Evolutionary conservation across 1,284 basidiomycete species (phyloP).

Genomic region (Malassezia sympodialis): DNA sequence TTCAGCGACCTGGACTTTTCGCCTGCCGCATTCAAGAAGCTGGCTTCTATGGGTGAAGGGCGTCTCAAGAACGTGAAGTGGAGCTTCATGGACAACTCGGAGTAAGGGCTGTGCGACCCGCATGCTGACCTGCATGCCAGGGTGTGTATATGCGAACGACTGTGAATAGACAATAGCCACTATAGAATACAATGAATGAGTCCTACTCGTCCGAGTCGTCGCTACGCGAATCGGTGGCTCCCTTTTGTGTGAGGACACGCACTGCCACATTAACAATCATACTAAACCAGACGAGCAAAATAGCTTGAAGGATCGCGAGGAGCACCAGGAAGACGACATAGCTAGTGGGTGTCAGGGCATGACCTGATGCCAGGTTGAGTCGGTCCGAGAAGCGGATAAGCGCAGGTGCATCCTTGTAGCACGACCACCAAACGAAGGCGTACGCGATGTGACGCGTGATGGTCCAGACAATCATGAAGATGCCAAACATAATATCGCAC

Average conservation of each 20-base stretch:
- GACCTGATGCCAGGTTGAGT: conserved; percentile 9
- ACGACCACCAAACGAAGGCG: conserved; percentile 29
- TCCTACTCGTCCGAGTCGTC: conserved; percentile 20
- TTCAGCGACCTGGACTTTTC: conserved; percentile 34
- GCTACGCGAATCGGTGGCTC: conserved; percentile 61
- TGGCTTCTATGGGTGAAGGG: conserved; percentile 23
- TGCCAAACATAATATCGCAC: conserved; percentile 67
- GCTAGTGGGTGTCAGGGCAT: conserved; percentile 7
- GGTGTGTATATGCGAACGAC: not conserved
- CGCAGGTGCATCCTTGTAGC: conserved; percentile 20
- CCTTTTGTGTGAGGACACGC: conserved; percentile 64
- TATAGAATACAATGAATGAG: not conserved
- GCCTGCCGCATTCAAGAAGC: conserved; percentile 25
- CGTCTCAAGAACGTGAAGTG: conserved; percentile 28
- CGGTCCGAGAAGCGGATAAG: conserved; percentile 19
- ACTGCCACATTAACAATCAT: conserved; percentile 74
- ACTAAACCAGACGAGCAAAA: conserved; percentile 74
- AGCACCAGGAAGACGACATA: conserved; percentile 22
- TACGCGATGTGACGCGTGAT: conserved; percentile 40
- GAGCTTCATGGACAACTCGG: conserved; percentile 15
- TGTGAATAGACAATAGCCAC: not conserved
- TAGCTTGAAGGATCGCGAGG: conserved; percentile 51
- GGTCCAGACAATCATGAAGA: conserved; percentile 52
- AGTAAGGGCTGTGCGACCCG: no score
- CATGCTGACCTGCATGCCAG: not conserved